Conservation (phyloP, 352 stramenopile species). For the Poterioochromonas sp. region DNA sequence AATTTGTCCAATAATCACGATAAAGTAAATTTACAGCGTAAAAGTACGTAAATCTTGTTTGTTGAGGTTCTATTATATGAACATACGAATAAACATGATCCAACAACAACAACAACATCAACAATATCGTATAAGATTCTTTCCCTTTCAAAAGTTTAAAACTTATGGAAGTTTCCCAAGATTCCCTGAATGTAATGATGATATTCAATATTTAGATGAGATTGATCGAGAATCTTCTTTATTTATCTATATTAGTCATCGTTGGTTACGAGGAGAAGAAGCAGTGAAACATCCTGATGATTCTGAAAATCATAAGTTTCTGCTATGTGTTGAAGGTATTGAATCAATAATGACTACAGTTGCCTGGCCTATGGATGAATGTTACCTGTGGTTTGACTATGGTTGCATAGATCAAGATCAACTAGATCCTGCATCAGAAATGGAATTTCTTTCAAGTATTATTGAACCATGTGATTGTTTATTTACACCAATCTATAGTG, state of each 20-base stretch:
- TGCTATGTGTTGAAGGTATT: background rate
- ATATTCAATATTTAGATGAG: background rate
- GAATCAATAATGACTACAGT: background rate
- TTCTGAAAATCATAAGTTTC: background rate
- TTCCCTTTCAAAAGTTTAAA: background rate
- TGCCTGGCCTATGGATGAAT: background rate
- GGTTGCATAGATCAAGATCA: background rate
- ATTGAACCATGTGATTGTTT: background rate
- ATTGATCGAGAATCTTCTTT: background rate
- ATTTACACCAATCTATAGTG: background rate
- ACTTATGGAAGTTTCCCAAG: background rate
- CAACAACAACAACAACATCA: too few relatives aligned
- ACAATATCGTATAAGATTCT: background rate
- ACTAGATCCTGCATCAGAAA: background rate
- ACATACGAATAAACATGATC: too few relatives aligned
- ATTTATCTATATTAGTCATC: background rate
- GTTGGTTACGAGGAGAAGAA: background rate
- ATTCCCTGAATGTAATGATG: background rate
- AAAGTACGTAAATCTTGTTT: too few relatives aligned
- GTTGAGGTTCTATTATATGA: too few relatives aligned
- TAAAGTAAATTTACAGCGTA: too few relatives aligned
- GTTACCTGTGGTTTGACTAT: background rate
- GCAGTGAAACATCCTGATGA: background rate
- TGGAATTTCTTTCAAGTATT: background rate
- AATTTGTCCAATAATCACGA: too few relatives aligned